Evolutionary conservation across 495 filamentous ascomycete species (phyloP), one percentile per base, ranked within the genome.

Genomic region (Tuber borchii): DNA sequence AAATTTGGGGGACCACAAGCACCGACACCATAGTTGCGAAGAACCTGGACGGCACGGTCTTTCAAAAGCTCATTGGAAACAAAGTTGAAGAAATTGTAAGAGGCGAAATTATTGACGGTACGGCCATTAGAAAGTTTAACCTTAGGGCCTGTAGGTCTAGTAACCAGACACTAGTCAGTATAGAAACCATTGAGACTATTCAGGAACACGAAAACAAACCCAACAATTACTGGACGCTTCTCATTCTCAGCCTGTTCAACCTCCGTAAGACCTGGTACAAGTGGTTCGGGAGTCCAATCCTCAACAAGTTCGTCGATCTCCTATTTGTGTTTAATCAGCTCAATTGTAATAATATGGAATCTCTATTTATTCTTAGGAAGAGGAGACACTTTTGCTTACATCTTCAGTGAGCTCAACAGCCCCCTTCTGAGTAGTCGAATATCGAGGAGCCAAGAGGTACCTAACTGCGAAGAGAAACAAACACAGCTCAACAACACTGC

Each of bases 231-330:
- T 0, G 94, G 91, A 20, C 93, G 84, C 84, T 90, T 97, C 78
- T 97, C 95, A 75, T 91, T 88, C 83, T 97, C 94, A 72, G 87
- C 85, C 81, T 92, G 90, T 83, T 98, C 94, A 69, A 94, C 86
- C 1, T 87, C 79, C 20, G 91, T 93, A 37, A 88, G 89, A 12
- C 87, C 84, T 12, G 91, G 88, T 31, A 97, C 94, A 20, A 99
- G 87, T 7, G 95, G 94, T 83, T 99, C 95, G 0, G 95, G 95
- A 3, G 90, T 92, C 95, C 95, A 99, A 77, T 99, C 95, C 70
- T 96, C 95, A 31, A 99, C 93, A 39, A 98, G 87, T 79, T 99
- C 95, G 82, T 99, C 95, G 78, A 99, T 95, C 85, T 99, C 95
- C 88, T 92, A 78, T 71, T 44, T 51, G 43, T 73, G 26, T 65